Evolutionary conservation across 495 filamentous ascomycete genomes (phyloP).

Genomic region (Hypoxylon trugodes): DNA sequence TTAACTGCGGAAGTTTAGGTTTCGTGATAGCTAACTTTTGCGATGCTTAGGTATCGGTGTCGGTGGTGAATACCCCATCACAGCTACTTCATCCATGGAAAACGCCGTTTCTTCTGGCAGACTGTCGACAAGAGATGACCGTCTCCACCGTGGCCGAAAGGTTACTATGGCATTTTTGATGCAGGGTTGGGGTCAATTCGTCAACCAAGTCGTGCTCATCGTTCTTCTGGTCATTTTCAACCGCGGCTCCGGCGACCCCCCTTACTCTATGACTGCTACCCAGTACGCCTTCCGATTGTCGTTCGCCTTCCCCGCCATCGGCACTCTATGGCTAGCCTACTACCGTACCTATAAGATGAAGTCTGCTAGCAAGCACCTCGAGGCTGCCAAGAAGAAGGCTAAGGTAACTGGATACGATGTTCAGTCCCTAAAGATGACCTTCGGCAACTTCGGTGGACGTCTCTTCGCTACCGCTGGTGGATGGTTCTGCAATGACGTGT

Average conservation of each 20-base stretch:
- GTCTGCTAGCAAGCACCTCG: constrained; percentile 71
- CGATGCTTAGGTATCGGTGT: constrained; percentile 72
- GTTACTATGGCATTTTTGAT: constrained; percentile 94
- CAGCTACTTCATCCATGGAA: constrained; percentile 94
- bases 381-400: constrained; percentile 80
- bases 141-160: constrained; percentile 90
- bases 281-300: constrained; percentile 89
- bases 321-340: constrained; percentile 91
- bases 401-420: constrained; percentile 88
- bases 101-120: constrained; percentile 84
- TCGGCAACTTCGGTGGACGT: constrained; percentile 81
- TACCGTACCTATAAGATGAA: constrained; percentile 92
- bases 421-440: constrained; percentile 76
- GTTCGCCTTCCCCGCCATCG: constrained; percentile 84
- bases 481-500: constrained; percentile 93
- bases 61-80: constrained; percentile 95
- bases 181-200: constrained; percentile 95
- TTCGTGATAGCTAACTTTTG: constrained; percentile 9
- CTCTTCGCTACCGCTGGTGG: constrained; percentile 82
- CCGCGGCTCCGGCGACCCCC: constrained; percentile 72
- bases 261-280: constrained; percentile 72
- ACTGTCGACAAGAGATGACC: constrained; percentile 86
- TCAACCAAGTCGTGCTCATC: constrained; percentile 88
- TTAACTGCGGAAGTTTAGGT: background rate
- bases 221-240: constrained; percentile 83